phyloP scores from a whole-genome alignment of 1,284 basidiomycete species.

The Pisolithus thermaeus region DNA sequence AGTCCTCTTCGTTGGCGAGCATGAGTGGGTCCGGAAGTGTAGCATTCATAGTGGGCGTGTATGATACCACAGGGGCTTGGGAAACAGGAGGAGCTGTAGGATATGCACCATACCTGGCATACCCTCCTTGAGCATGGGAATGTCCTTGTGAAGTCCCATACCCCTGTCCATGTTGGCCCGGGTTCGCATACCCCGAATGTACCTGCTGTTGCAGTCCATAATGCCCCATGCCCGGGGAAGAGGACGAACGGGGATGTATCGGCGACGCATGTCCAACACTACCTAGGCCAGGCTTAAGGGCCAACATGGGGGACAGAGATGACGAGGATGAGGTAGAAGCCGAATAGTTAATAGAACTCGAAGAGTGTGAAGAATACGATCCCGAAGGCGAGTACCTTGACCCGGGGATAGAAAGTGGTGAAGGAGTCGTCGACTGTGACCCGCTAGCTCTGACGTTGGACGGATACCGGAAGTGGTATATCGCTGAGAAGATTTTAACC shows the following conservation, averaged over 20 bases:
- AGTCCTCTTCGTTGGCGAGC: not conserved
- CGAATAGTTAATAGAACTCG: not conserved
- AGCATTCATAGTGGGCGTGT: not conserved
- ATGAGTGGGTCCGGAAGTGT: not conserved
- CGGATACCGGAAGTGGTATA: slow-evolving; percentile 45
- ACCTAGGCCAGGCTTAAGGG: not conserved
- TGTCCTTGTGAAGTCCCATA: not conserved
- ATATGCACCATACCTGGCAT: not conserved
- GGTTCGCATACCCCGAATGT: not conserved
- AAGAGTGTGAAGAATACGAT: not conserved
- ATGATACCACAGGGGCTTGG: not conserved
- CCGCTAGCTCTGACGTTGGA: slow-evolving; percentile 5
- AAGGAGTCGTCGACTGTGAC: not conserved
- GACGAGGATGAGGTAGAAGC: not conserved
- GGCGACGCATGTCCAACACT: not conserved
- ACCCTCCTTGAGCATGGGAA: not conserved
- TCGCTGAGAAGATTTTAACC: slow-evolving; percentile 42
- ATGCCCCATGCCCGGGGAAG: not conserved
- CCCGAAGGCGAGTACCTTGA: not conserved
- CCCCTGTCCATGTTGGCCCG: not conserved
- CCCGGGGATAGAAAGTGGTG: not conserved
- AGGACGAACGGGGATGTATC: not conserved
- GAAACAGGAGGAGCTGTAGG: not conserved
- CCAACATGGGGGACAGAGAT: not conserved
- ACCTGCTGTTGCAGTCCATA: not conserved